phyloP scores from a whole-genome alignment of 164 flowering plant species.

The Echeveria elegans region DNA sequence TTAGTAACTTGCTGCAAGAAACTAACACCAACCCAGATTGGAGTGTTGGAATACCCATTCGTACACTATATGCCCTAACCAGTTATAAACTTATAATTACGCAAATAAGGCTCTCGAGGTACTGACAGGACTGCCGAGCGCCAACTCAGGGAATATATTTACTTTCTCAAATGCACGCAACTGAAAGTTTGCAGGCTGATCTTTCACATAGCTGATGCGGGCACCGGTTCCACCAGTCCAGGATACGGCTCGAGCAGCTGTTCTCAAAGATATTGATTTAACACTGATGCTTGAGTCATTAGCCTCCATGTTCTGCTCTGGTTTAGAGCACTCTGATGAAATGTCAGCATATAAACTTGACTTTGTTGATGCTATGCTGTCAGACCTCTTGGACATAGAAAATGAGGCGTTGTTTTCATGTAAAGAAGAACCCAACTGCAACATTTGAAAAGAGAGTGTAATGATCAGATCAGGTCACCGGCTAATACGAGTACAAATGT shows the following conservation, averaged over 20 bases:
- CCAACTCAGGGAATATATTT: constrained; percentile 49
- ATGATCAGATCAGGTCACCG: background rate
- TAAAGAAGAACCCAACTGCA: background rate
- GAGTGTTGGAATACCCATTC: no score
- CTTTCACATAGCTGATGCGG: constrained; percentile 74
- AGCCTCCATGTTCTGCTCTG: background rate
- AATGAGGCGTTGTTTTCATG: constrained; percentile 2
- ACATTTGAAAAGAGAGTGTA: background rate
- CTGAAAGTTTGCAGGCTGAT: constrained; percentile 68
- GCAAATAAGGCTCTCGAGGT: background rate
- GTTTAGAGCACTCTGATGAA: background rate
- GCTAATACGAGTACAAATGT: no score
- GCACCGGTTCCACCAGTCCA: constrained; percentile 77
- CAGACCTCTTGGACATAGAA: background rate
- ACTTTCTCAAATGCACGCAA: constrained; percentile 69
- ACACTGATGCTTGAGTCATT: constrained; percentile 10
- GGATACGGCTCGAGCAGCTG: constrained; percentile 36
- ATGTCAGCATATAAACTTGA: background rate
- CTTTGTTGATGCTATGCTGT: background rate
- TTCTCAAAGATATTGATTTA: constrained; percentile 22
- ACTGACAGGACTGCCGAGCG: constrained; percentile 12
- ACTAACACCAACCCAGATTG: no score
- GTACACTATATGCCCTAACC: no score
- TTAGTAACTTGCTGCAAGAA: no score
- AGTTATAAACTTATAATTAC: no score